These are phyloP conservation scores for Russula virescens DNA, from an alignment of 768 basidiomycete genomes.

Conservation along the genomic window DNA sequence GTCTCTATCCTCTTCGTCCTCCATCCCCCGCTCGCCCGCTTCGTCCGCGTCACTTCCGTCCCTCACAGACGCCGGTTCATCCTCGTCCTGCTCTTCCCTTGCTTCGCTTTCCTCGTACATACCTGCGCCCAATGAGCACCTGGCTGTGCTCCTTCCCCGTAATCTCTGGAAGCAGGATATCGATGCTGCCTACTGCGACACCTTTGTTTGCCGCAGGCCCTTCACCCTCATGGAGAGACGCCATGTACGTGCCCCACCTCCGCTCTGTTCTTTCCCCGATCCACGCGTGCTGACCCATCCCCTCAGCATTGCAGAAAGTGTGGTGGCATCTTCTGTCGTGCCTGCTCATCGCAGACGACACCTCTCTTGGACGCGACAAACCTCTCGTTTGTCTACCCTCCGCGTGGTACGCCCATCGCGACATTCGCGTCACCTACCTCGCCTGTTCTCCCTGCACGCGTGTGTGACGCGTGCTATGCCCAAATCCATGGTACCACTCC, in stretches of 20 bases:
- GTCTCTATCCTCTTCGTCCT: constrained; percentile 19
- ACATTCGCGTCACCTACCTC: constrained; percentile 53
- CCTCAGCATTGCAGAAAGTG: constrained; percentile 77
- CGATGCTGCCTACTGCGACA: constrained; percentile 60
- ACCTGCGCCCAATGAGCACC: constrained; percentile 54
- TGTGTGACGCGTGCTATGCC: constrained; percentile 74
- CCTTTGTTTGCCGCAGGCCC: constrained; percentile 56
- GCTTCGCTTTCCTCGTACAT: constrained; percentile 16
- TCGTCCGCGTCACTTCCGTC: constrained; percentile 26
- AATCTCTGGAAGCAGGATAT: constrained; percentile 75
- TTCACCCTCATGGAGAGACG: constrained; percentile 70
- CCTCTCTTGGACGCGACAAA: constrained; percentile 67
- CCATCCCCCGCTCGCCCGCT: constrained; percentile 19
- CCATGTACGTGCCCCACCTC: constrained; percentile 47
- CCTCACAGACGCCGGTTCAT: constrained; percentile 26
- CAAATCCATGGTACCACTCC: constrained; percentile 57
- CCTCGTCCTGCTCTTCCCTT: constrained; percentile 25
- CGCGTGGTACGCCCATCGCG: constrained; percentile 56
- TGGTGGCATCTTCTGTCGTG: constrained; percentile 67
- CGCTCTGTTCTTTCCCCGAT: constrained; percentile 3
- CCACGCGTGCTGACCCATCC: neutral
- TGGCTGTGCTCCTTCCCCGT: constrained; percentile 67
- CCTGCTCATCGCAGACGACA: constrained; percentile 55
- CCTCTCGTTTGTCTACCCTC: constrained; percentile 66
- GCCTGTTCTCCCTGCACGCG: constrained; percentile 52